Percentiles rank a stretch among this genome's conserved stretches.
phyloP scores from a whole-genome alignment of 352 stramenopile species.

The Pythium brassicae region DNA sequence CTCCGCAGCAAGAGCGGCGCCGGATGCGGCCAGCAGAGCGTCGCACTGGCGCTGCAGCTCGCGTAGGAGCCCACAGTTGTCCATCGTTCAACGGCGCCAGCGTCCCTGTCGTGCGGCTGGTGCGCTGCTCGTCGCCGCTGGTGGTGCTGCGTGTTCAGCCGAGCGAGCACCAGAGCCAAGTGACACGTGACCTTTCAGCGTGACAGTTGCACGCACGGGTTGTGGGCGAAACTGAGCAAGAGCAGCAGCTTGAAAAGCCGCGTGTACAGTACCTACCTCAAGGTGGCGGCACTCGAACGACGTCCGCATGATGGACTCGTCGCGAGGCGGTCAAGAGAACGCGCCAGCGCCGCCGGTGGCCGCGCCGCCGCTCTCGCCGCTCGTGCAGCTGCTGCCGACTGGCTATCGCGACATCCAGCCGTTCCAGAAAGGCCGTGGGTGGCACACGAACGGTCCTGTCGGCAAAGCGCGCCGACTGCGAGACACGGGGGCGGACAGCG shows the following conservation, averaged over 20 bases:
- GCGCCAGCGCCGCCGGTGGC: background rate
- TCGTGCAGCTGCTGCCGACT: constrained; percentile 51
- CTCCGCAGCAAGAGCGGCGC: background rate
- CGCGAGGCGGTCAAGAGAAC: constrained; percentile 4
- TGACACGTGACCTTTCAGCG: too few species aligned
- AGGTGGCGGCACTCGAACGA: background rate
- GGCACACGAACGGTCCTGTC: constrained; percentile 50
- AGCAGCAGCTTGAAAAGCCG: background rate
- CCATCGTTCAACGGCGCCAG: too few species aligned
- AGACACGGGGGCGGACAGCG: constrained; percentile 14
- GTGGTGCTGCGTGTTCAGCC: too few species aligned
- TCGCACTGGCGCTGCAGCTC: constrained; percentile 1
- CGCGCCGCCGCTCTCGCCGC: constrained; percentile 35
- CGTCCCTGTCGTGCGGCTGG: too few species aligned
- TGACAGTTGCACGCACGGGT: too few species aligned
- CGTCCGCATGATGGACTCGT: constrained; percentile 9
- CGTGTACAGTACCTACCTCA: too few species aligned
- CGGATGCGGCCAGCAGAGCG: background rate
- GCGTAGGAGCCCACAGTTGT: background rate
- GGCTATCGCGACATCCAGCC: constrained; percentile 69
- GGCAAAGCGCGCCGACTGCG: constrained; percentile 21
- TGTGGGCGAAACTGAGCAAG: too few species aligned
- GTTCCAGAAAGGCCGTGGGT: constrained; percentile 60
- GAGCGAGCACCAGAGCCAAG: too few species aligned
- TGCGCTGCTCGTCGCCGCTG: too few species aligned